Evolutionary conservation across 2,329 filamentous ascomycete species (phyloP), one percentile per base, ranked within the genome.

Genomic region (Scolecobasidium constrictum): DNA sequence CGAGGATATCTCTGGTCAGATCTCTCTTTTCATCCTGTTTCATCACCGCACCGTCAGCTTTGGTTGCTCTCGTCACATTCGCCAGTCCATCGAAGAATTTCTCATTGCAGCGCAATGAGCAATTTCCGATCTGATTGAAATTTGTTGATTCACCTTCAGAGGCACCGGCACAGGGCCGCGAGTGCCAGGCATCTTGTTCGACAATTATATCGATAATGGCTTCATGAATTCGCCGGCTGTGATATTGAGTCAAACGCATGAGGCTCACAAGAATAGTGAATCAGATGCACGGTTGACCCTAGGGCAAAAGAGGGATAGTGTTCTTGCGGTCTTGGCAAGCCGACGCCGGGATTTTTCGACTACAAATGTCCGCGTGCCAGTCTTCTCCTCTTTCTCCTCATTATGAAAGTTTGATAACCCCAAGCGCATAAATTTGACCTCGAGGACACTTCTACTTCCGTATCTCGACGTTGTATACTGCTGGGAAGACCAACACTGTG

Each of bases 1-100:
- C 83, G 49, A 94, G 77, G 50, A 95, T 78, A 62, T 88, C 80
- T 69, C 87, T 81, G 44, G 83, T 77, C 50, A 93, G 72, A 55
- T 71, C 66, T 49, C 57, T 59, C 21, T n/a, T 31, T 7, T 53
- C 55, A 47, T 60, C 59, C 40, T 59, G 54, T 40, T 60, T 46
- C 35, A 56, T 38, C 35, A 18, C 11, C 16, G 9, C n/a, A 31
- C n/a, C n/a, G 26, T 31, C 9, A 31, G 26, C 26, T 31, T 31
- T 31, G 9, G 35, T 7, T 19, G 9, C 35, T 7, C 35, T 9
- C 16, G 26, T 9, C 9, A 31, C n/a, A 31, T n/a, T n/a, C n/a
- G n/a, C n/a, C n/a, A n/a, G n/a, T n/a, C n/a, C n/a, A n/a, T n/a
- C n/a, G n/a, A n/a, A n/a, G n/a, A n/a, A n/a, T n/a, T n/a, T n/a